Conservation (phyloP, 2,329 filamentous ascomycete species). For the Monosporascus sp. region DNA sequence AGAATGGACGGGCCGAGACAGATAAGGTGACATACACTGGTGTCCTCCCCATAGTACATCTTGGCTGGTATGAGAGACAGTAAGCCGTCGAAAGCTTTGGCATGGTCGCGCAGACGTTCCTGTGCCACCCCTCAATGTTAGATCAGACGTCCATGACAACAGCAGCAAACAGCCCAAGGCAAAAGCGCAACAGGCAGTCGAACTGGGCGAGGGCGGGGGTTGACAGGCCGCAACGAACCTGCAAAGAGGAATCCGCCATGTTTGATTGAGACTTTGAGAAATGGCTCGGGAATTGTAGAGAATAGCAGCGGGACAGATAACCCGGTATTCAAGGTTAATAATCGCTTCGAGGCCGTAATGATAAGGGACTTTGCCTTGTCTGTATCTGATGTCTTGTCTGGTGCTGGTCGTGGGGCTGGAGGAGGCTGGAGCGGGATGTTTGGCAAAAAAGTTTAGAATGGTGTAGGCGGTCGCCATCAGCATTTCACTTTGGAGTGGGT, state of each 20-base stretch:
- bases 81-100: slow-evolving; percentile 80
- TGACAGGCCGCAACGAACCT: slow-evolving; percentile 34
- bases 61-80: slow-evolving; percentile 86
- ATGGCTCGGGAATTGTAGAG: background rate
- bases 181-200: too few relatives aligned
- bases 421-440: background rate
- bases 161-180: too few relatives aligned
- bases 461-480: background rate
- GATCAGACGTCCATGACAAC: background rate
- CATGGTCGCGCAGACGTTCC: slow-evolving; percentile 53
- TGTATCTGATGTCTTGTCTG: background rate
- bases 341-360: background rate
- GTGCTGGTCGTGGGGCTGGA: background rate
- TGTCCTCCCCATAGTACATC: slow-evolving; percentile 84
- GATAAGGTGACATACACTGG: slow-evolving; percentile 57
- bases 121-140: slow-evolving; percentile 18
- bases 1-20: slow-evolving; percentile 1
- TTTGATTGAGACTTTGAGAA: slow-evolving; percentile 4
- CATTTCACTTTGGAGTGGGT: background rate
- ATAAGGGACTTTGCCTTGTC: too few relatives aligned
- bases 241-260: slow-evolving; percentile 42
- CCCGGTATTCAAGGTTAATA: background rate
- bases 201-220: slow-evolving; percentile 16
- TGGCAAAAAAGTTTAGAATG: background rate
- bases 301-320: background rate